Evolutionary conservation across 2,329 filamentous ascomycete genomes (phyloP).

Genomic region (Hypoxylon sp.): DNA sequence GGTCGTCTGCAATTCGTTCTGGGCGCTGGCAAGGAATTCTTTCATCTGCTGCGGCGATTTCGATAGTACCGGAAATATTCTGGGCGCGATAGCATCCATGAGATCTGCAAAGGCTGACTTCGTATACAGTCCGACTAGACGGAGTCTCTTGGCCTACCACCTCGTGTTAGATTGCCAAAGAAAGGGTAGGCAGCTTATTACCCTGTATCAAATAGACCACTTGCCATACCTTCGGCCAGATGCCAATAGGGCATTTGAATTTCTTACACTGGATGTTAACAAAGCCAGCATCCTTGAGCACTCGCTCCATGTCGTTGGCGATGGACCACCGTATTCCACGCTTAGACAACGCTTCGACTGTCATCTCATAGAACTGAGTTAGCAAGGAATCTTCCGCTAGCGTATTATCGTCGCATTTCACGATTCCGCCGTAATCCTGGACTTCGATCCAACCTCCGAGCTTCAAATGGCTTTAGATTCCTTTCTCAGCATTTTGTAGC

Average conservation of each 20-base stretch:
- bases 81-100: slow-evolving; percentile 40
- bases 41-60: slow-evolving; percentile 28
- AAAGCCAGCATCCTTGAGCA: slow-evolving; percentile 44
- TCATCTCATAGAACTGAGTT: slow-evolving; percentile 36
- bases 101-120: slow-evolving; percentile 34
- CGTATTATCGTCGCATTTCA: slow-evolving; percentile 48
- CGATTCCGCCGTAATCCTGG: slow-evolving; percentile 44
- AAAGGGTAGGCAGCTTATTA: too few relatives aligned
- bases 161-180: slow-evolving; percentile 10
- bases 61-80: slow-evolving; percentile 27
- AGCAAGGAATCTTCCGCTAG: slow-evolving; percentile 39
- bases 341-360: slow-evolving; percentile 28
- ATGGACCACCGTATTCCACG: slow-evolving; percentile 40
- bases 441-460: slow-evolving; percentile 49
- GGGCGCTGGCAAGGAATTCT: slow-evolving; percentile 24
- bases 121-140: slow-evolving; percentile 57
- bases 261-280: slow-evolving; percentile 44
- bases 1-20: slow-evolving; percentile 28
- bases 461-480: slow-evolving; percentile 45
- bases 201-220: neutral
- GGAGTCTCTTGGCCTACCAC: slow-evolving; percentile 54
- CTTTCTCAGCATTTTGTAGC: slow-evolving; percentile 10
- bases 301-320: slow-evolving; percentile 40
- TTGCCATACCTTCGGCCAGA: slow-evolving; percentile 56
- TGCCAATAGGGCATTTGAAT: slow-evolving; percentile 56